These are phyloP conservation scores for Garcileccinum viscosum DNA, from an alignment of 1,284 basidiomycete species.

Conservation along the genomic window DNA sequence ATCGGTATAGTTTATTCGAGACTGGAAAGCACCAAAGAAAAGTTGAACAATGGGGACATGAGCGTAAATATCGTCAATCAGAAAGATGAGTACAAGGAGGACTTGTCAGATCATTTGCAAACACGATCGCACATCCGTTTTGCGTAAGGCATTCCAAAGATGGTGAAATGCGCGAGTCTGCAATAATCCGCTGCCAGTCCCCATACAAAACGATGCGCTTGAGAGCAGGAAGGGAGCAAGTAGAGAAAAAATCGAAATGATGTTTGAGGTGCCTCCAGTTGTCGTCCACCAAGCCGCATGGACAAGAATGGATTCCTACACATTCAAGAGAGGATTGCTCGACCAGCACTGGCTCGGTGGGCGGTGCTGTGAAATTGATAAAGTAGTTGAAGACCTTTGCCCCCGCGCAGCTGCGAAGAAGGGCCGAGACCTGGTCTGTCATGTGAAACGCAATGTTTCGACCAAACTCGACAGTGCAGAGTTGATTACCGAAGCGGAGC, in stretches of 20 bases:
- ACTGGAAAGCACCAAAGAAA: neutral
- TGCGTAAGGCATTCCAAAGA: conserved; percentile 21
- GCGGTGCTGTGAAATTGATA: conserved; percentile 55
- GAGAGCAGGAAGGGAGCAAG: conserved; percentile 47
- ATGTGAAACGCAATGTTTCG: conserved; percentile 57
- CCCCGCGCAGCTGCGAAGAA: conserved; percentile 53
- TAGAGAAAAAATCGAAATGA: conserved; percentile 52
- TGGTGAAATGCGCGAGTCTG: conserved; percentile 41
- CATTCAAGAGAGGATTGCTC: conserved; percentile 46
- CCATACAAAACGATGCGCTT: conserved; percentile 53
- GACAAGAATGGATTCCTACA: conserved; percentile 57
- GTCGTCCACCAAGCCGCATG: conserved; percentile 46
- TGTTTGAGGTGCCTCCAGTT: conserved; percentile 50
- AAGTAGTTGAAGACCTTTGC: conserved; percentile 63
- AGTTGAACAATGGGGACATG: neutral
- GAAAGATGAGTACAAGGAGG: conserved; percentile 25
- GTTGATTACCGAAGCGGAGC: conserved; percentile 55
- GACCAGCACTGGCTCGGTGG: conserved; percentile 26
- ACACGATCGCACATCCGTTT: conserved; percentile 28
- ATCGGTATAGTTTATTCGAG: neutral
- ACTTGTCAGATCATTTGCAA: conserved; percentile 16
- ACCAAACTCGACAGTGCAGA: conserved; percentile 64
- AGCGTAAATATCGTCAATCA: conserved; percentile 8
- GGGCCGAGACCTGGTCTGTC: conserved; percentile 50
- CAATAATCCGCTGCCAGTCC: conserved; percentile 49